Evolutionary conservation across 2,329 filamentous ascomycete species (phyloP), one percentile per base, ranked within the genome.

Genomic region (Trichophyton rubrum): DNA sequence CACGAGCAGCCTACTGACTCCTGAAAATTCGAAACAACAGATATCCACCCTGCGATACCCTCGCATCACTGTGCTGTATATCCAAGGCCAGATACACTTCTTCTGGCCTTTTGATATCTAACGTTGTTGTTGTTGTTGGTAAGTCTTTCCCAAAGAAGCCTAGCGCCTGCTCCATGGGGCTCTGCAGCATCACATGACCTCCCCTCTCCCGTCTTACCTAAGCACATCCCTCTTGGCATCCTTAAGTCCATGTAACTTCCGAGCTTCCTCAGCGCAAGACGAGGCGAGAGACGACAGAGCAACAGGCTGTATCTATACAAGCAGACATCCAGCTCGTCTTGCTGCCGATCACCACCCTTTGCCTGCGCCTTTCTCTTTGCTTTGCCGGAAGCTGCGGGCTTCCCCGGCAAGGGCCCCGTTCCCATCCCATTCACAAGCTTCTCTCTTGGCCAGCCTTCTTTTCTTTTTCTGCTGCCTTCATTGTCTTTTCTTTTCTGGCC

Each of bases 361-460:
- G 15, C 11, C 51, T 27, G 17, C 51, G 30, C 27, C 27, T 35
- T 27, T 55, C 51, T n/a, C 15, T 27, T n/a, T n/a, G 27, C 51
- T n/a, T 35, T 24, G 51, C 27, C 33, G 27, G 51, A 55, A n/a
- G 51, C 27, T 35, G 51, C 0, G 27, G 13, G 27, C 24, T 55
- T 35, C 51, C 51, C 51, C 15, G 51, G 51, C 33, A 30, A 22
- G 6, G 51, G 24, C n/a, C n/a, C 27, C n/a, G 27, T 17, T 9
- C n/a, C 3, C 9, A 35, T 20, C 27, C 27, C 51, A 7, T 35
- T 45, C 24, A 33, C 56, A 58, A 43, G 35, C 56, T 58, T 58
- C 55, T 59, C 59, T 61, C 61, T 61, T 66, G 40, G 40, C 56
- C 22, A n/a, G 58, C 55, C 53, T 35, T 58, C 17, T 53, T 60